These are phyloP conservation scores for Sporisorium scitamineum DNA, from an alignment of 1,284 basidiomycete genomes.

Conservation along the genomic window DNA sequence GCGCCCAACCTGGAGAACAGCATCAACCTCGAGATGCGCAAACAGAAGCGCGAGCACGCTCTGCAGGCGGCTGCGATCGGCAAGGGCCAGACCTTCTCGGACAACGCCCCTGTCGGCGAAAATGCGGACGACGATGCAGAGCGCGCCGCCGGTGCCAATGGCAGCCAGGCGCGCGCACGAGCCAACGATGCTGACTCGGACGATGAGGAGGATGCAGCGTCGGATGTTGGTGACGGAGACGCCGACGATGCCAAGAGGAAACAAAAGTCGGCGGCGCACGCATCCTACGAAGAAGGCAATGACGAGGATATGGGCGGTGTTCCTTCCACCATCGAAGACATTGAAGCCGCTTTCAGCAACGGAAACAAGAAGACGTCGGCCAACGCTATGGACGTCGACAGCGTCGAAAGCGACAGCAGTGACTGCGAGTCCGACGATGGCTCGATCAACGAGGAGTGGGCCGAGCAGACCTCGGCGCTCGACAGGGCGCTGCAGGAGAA, in stretches of 20 bases:
- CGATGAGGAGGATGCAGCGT: conserved; percentile 51
- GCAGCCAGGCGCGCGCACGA: conserved; percentile 24
- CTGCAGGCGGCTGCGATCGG: conserved; percentile 85
- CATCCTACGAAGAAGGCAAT: conserved; percentile 76
- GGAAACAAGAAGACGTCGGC: conserved; percentile 45
- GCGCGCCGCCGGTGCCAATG: conserved; percentile 69
- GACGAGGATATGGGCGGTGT: conserved; percentile 51
- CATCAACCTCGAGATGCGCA: conserved; percentile 87
- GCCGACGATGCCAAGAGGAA: conserved; percentile 77
- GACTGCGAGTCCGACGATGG: conserved; percentile 57
- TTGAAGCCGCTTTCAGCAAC: conserved; percentile 77
- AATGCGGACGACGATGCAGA: conserved; percentile 72
- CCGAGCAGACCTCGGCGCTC: conserved; percentile 67
- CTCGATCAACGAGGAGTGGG: conserved; percentile 64
- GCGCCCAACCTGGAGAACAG: conserved; percentile 87
- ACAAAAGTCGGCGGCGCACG: conserved; percentile 77
- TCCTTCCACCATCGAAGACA: conserved; percentile 72
- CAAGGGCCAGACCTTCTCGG: conserved; percentile 75
- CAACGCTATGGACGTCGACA: conserved; percentile 55
- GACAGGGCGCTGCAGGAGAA: conserved; percentile 73
- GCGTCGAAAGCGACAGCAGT: conserved; percentile 45
- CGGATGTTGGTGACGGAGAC: conserved; percentile 77
- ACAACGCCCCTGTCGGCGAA: conserved; percentile 66
- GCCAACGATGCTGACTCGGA: conserved; percentile 57
- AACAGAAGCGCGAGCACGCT: conserved; percentile 82